Evolutionary conservation across 495 filamentous ascomycete species (phyloP).

Genomic region (Penicillium angulare): DNA sequence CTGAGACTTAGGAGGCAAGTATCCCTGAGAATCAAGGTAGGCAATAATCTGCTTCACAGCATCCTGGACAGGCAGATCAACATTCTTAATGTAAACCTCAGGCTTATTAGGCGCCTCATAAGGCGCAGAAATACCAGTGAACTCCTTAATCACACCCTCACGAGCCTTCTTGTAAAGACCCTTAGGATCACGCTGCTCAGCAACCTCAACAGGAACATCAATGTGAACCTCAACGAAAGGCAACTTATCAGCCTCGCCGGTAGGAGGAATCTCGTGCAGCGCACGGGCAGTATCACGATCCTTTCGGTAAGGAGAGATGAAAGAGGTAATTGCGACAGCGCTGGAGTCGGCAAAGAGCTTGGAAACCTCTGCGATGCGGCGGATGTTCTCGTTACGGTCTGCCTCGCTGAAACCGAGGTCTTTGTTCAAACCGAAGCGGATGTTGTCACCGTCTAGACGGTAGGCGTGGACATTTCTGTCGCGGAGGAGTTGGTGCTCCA

Average conservation of each 20-base stretch:
- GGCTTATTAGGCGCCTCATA: constrained; percentile 87
- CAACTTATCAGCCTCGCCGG: constrained; percentile 54
- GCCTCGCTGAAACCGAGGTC: constrained; percentile 91
- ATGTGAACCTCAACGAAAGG: constrained; percentile 93
- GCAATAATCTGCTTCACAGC: constrained; percentile 78
- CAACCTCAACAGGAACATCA: constrained; percentile 81
- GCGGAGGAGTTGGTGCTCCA: constrained; percentile 86
- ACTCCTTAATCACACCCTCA: constrained; percentile 90
- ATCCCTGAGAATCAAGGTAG: constrained; percentile 67
- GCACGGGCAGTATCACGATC: constrained; percentile 80
- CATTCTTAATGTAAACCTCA: constrained; percentile 80
- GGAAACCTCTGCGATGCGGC: constrained; percentile 92
- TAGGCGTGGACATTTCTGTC: constrained; percentile 78
- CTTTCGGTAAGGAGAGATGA: constrained; percentile 90
- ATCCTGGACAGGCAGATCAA: constrained; percentile 72
- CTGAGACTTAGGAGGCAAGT: constrained; percentile 54
- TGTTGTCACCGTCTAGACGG: constrained; percentile 96
- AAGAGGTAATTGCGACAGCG: constrained; percentile 85
- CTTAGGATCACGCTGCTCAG: constrained; percentile 96
- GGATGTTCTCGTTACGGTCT: constrained; percentile 96
- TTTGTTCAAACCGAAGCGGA: constrained; percentile 96
- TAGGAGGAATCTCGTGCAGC: constrained; percentile 61
- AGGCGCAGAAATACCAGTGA: constrained; percentile 87
- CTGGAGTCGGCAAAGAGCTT: constrained; percentile 93
- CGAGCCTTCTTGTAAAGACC: constrained; percentile 96